Percentiles rank a stretch among this genome's conserved stretches.
Evolutionary conservation across 805 yeast genomes (phyloP).

Genomic region (Schwanniomyces sp.): DNA sequence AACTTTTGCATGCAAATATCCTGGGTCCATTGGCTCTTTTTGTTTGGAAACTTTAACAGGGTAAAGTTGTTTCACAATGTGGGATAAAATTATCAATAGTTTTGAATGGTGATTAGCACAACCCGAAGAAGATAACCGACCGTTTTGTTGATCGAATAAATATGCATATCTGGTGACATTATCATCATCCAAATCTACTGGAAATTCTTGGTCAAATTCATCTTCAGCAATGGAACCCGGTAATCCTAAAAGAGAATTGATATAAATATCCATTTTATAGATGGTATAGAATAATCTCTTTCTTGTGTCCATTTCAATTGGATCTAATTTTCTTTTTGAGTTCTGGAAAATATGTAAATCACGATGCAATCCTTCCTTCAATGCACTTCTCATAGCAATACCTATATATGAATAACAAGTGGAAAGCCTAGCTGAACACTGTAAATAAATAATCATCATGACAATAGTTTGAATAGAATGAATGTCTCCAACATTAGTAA

Average conservation of each 20-base stretch:
- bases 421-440: slow-evolving; percentile 83
- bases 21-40: slow-evolving; percentile 19
- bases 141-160: slow-evolving; percentile 45
- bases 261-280: slow-evolving; percentile 86
- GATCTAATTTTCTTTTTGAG: slow-evolving; percentile 58
- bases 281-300: slow-evolving; percentile 88
- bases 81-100: slow-evolving; percentile 66
- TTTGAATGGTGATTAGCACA: slow-evolving; percentile 86
- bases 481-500: slow-evolving; percentile 79
- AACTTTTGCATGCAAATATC: slow-evolving; percentile 45
- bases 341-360: slow-evolving; percentile 50
- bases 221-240: slow-evolving; percentile 76
- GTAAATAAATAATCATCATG: slow-evolving; percentile 81
- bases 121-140: slow-evolving; percentile 64
- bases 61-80: slow-evolving; percentile 70
- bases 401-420: slow-evolving; percentile 91
- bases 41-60: slow-evolving; percentile 56
- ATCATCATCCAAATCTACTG: slow-evolving; percentile 83
- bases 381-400: slow-evolving; percentile 77
- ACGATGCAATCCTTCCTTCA: slow-evolving; percentile 81
- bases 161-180: slow-evolving; percentile 71
- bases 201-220: slow-evolving; percentile 86
- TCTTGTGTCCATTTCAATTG: slow-evolving; percentile 78
- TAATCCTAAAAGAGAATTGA: slow-evolving; percentile 81
- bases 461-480: slow-evolving; percentile 83